Base-by-base conservation (phyloP, 2,329 filamentous ascomycete genomes). In the Colletotrichum phormii region DNA sequence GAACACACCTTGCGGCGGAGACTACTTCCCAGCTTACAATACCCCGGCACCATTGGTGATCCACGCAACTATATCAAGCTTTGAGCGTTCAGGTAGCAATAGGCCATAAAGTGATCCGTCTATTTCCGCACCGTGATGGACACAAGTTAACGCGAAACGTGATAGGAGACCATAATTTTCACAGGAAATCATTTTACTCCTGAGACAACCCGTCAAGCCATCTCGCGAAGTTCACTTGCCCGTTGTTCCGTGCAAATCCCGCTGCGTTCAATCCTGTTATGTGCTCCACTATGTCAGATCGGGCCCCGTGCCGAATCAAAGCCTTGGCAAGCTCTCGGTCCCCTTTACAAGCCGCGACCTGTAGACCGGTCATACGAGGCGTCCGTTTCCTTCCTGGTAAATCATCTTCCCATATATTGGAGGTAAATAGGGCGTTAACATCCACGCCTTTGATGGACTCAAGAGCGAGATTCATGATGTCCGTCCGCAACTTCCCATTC, bases 261-360 rank as follows among this genome's bases (percentile, higher is more conserved):
- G 58, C 58, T 26, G 58, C 58, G 35, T 29, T 46, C 35, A 61
- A 46, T 8, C 58, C 59, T 26, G 59, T 61, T 12, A 49, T 26
- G 37, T 46, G 49, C 59, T 49, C 59, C 59, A 61, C 35, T 33
- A 61, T 35, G n/a, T 61, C 59, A 29, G 35, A 29, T n/a, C 59
- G 33, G 59, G 59, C 59, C 18, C 59, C 37, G 37, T 61, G 37
- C 11, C 18, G 59, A 22, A 61, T 35, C 13, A 61, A 24, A 46
- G 49, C 59, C 33, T 61, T 22, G 13, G 59, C 37, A 29, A 61
- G 59, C 37, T 29, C 59, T 49, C 37, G 59, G 59, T 61, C 59
- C 5, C 59, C 59, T 29, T 61, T 61, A 35, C n/a, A 61, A 8
- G 59, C 59, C 29, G 59, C 59, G n/a, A 61, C 59, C 59, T 61